These are phyloP conservation scores for Chrysochromulina parva DNA, from an alignment of 78 protist species.

Conservation along the genomic window DNA sequence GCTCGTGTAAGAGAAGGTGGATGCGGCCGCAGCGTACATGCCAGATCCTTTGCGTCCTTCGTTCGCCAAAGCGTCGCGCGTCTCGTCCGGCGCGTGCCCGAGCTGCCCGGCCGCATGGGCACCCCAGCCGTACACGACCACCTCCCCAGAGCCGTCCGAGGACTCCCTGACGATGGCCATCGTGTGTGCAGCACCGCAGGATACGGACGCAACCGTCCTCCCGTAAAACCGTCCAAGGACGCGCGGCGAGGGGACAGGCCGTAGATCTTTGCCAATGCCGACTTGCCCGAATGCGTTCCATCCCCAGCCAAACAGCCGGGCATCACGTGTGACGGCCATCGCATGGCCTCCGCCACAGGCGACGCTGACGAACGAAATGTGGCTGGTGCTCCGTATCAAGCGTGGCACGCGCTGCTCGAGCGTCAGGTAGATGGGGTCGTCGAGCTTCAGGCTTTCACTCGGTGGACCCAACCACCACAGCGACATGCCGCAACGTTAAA, in stretches of 20 bases:
- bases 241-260: background rate
- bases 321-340: background rate
- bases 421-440: too few relatives aligned
- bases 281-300: background rate
- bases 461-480: too few relatives aligned
- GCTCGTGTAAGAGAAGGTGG: background rate
- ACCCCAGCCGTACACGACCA: background rate
- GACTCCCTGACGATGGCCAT: background rate
- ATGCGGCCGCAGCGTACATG: too few relatives aligned
- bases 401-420: too few relatives aligned
- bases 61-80: background rate
- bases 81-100: background rate
- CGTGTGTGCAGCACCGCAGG: background rate
- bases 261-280: background rate
- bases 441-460: too few relatives aligned
- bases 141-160: background rate
- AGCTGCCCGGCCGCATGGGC: background rate
- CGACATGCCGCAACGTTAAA: too few relatives aligned
- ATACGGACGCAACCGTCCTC: background rate
- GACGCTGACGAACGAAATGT: background rate
- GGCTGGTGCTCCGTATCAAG: too few relatives aligned
- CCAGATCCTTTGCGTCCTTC: background rate
- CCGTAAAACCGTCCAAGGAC: background rate
- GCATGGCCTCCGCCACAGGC: background rate
- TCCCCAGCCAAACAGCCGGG: background rate